Percentiles rank a stretch among this genome's conserved stretches.
Conservation (phyloP, 768 basidiomycete genomes). For the Russula foetens region DNA sequence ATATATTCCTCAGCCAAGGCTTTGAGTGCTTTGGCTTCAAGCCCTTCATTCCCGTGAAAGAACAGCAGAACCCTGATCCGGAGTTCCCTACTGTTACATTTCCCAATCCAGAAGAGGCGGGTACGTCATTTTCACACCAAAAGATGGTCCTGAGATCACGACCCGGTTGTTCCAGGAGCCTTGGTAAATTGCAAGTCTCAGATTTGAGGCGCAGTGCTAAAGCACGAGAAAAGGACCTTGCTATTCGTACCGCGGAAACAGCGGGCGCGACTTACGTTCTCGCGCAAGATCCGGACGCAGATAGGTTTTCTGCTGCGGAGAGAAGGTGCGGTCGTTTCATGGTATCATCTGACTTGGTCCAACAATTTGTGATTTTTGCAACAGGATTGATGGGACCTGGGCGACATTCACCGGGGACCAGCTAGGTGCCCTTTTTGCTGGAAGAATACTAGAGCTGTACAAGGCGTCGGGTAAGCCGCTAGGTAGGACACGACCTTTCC, state of each 20-base stretch:
- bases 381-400: conserved; percentile 46
- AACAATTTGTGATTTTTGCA: conserved; percentile 22
- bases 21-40: conserved; percentile 54
- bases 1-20: conserved; percentile 49
- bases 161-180: conserved; percentile 17
- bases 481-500: conserved; percentile 24
- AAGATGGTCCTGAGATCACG: background rate
- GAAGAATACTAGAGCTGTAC: conserved; percentile 37
- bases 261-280: conserved; percentile 55
- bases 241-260: conserved; percentile 51
- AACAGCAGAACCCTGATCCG: conserved; percentile 71
- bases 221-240: conserved; percentile 48
- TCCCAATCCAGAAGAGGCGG: conserved; percentile 90
- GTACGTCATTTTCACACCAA: conserved; percentile 28
- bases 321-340: conserved; percentile 37
- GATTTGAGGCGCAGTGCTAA: background rate
- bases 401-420: conserved; percentile 78
- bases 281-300: conserved; percentile 87
- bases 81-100: conserved; percentile 80
- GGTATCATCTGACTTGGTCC: background rate
- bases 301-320: conserved; percentile 75
- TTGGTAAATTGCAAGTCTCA: conserved; percentile 15
- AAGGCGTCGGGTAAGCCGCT: conserved; percentile 38
- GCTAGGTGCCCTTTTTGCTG: conserved; percentile 54
- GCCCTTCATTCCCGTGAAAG: conserved; percentile 49